These are phyloP conservation scores for Colletotrichum lupini DNA, from an alignment of 2,329 filamentous ascomycete genomes.

Conservation along the genomic window DNA sequence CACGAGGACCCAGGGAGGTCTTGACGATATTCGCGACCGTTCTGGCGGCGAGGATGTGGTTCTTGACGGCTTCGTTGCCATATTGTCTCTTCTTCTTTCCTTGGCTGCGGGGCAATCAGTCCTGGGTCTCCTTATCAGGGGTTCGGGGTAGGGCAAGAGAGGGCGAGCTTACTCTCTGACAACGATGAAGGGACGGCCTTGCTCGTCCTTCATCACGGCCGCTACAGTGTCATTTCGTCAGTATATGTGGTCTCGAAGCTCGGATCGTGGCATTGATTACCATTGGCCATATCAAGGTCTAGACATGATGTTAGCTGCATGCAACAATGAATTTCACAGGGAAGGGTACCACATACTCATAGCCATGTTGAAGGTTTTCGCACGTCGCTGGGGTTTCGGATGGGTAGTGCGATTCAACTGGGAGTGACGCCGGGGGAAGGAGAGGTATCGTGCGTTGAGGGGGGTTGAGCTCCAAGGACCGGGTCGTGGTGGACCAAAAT, in stretches of 20 bases:
- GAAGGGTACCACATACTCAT: constrained; percentile 39
- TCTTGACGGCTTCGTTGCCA: constrained; percentile 97
- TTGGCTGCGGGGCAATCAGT: constrained; percentile 69
- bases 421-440: constrained; percentile 23
- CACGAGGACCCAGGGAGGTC: constrained; percentile 93
- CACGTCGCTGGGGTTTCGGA: constrained; percentile 16
- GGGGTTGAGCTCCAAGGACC: constrained; percentile 35
- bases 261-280: constrained; percentile 59
- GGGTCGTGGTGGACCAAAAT: constrained; percentile 38
- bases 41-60: constrained; percentile 95
- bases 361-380: constrained; percentile 38
- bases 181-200: constrained; percentile 96
- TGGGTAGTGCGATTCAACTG: constrained; percentile 28
- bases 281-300: constrained; percentile 88
- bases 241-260: constrained; percentile 30
- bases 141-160: constrained; percentile 17
- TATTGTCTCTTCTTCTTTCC: constrained; percentile 98
- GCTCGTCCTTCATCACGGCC: constrained; percentile 92
- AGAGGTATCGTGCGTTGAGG: constrained; percentile 34
- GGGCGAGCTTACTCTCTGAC: constrained; percentile 85
- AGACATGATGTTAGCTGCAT: constrained; percentile 48
- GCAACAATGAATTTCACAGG: background rate
- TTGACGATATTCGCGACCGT: constrained; percentile 98
- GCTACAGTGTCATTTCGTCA: constrained; percentile 53
- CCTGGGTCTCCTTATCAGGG: background rate